Evolutionary conservation across 1,139 yeast genomes (phyloP), one percentile per base, ranked within the genome.

Genomic region (Saccharomycopsis hybrid): DNA sequence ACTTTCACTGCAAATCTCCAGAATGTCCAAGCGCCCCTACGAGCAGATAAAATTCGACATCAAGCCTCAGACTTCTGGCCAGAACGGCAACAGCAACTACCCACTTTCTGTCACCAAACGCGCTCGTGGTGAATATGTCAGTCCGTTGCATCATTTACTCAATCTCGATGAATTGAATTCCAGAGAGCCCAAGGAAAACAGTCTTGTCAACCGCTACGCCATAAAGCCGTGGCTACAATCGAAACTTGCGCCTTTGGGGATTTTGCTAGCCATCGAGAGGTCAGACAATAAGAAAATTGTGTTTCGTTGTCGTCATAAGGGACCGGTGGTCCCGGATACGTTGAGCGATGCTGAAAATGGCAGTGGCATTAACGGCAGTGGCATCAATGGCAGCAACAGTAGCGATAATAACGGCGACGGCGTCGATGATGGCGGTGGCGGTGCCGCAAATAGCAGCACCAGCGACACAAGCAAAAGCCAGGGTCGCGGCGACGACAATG

Each of bases 161-260:
- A 51, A 45, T 28, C 38, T 52, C 35, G 53, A 52, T 25, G 55
- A 52, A 37, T 43, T 52, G 3, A 52, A 52, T 32, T 18, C 37
- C n/a, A 37, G 45, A 13, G 48, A 47, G 4, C 13, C 43, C 5
- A 44, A 43, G 9, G 43, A 43, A 2, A 29, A 40, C 24, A 36
- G 45, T n/a, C 43, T 52, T 9, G 36, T 40, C 2, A 33, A 60
- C 40, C 63, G 62, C 43, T 54, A 58, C 25, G 69, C 67, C n/a
- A 75, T 77, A 51, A 77, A 77, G 58, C 80, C 82, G 2, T 77
- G 81, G 81, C 59, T 77, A 35, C 75, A 65, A 56, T 56, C 65
- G 5, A 61, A 63, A 51, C 58, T 66, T 18, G 57, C 60, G 1
- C 57, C 62, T 11, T 64, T 65, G 43, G 77, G 78, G 3, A 71